phyloP scores from a whole-genome alignment of 169 alveolate species.

The Theileria orientalis region DNA sequence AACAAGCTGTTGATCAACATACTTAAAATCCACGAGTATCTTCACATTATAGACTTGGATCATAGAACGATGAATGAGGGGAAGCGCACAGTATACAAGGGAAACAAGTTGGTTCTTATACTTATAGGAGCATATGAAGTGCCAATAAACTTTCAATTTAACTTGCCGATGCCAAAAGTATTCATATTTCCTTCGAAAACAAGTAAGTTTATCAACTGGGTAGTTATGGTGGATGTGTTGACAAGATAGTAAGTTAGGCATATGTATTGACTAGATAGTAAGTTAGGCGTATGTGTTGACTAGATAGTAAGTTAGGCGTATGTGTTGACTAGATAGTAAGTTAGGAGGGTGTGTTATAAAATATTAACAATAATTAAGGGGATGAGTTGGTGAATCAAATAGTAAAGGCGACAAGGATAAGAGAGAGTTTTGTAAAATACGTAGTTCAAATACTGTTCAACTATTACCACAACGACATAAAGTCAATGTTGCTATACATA shows the following conservation, averaged over 20 bases:
- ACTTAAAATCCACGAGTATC: neutral
- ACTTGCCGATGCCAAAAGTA: neutral
- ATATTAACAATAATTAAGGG: too few species aligned
- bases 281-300: too few species aligned
- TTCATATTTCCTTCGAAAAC: neutral
- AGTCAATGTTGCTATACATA: neutral
- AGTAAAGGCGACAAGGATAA: neutral
- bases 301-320: too few species aligned
- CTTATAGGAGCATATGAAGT: neutral
- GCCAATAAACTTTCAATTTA: neutral
- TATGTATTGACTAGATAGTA: too few species aligned
- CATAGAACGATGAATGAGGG: too few species aligned
- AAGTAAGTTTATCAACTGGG: neutral
- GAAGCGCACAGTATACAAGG: neutral
- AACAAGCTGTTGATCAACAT: neutral
- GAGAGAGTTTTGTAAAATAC: neutral
- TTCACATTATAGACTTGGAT: too few species aligned
- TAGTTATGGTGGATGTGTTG: too few species aligned
- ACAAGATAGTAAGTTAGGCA: too few species aligned
- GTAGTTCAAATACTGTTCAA: neutral
- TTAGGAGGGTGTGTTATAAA: too few species aligned
- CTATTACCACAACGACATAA: neutral
- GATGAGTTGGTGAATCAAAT: too few species aligned
- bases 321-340: too few species aligned
- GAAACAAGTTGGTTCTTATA: neutral